Conservation (phyloP, 495 filamentous ascomycete genomes). For the Aspergillus cavernicola region DNA sequence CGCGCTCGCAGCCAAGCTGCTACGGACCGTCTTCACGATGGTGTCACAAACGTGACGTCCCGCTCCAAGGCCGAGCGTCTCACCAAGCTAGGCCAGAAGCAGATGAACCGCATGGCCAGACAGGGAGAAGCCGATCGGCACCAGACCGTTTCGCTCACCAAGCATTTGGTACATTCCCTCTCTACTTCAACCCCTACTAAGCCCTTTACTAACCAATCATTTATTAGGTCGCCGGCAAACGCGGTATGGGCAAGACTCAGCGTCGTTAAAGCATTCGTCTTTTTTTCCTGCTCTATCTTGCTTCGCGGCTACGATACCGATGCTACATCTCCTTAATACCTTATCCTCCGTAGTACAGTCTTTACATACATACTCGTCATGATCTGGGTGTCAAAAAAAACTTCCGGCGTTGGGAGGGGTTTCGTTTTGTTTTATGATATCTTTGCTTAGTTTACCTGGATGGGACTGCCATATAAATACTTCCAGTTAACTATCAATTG, state of each 20-base stretch:
- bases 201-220: conserved; percentile 4
- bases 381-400: conserved; percentile 23
- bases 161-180: conserved; percentile 74
- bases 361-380: conserved; percentile 17
- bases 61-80: conserved; percentile 79
- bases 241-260: conserved; percentile 56
- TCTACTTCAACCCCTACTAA: background rate
- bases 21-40: conserved; percentile 80
- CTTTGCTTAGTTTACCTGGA: background rate
- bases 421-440: conserved; percentile 13
- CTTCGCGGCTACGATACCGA: conserved; percentile 2
- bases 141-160: conserved; percentile 72
- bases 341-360: background rate
- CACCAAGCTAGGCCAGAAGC: conserved; percentile 86
- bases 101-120: conserved; percentile 97
- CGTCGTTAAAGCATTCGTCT: conserved; percentile 40
- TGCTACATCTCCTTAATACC: background rate
- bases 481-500: background rate
- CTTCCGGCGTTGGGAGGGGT: conserved; percentile 17
- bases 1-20: conserved; percentile 69
- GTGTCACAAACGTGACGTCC: conserved; percentile 47
- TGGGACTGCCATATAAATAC: background rate
- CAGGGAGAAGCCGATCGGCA: conserved; percentile 96
- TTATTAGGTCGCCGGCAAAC: conserved; percentile 55
- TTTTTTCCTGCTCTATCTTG: background rate